Base-by-base conservation (phyloP, 768 basidiomycete species). In the Leucogyrophana mollusca region DNA sequence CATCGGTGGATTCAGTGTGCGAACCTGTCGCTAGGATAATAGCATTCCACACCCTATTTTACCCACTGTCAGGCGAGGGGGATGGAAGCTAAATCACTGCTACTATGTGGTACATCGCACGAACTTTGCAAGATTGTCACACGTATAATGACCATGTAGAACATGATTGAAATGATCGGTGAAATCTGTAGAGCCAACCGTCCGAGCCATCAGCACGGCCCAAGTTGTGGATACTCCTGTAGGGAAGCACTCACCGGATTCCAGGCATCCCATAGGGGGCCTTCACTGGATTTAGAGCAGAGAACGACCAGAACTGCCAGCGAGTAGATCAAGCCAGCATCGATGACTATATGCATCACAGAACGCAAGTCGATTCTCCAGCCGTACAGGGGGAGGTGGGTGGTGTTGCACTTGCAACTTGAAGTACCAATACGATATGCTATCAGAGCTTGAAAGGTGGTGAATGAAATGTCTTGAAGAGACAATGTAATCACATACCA, bases 121-220 rank as follows among this genome's bases (percentile, higher is more conserved):
- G n/a, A n/a, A n/a, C n/a, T n/a, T n/a, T n/a, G n/a, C n/a, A n/a
- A n/a, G n/a, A n/a, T n/a, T n/a, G n/a, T n/a, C n/a, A 37, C 35
- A 7, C 35, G 35, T 16, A 37, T 37, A n/a, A 37, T 37, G 20
- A 37, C 35, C 35, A 37, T 37, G 35, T 37, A 37, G 35, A 37
- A 37, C n/a, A 21, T 21, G 35, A 37, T 37, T 9, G 35, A 37
- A n/a, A 37, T 37, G n/a, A 37, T 16, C 9, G 35, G 35, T 21
- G 20, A 9, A 16, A 37, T 37, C 35, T 37, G 6, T 6, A 21
- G 16, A 6, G 16, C 6, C 9, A n/a, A 7, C 35, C 6, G 35
- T 7, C 6, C 7, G 20, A 16, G 6, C 9, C 35, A 16, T 16
- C 35, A 37, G 8, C 16, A n/a, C n/a, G n/a, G n/a, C n/a, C n/a